These are phyloP conservation scores for Baudoinia panamericana DNA, from an alignment of 495 filamentous ascomycete genomes.

Conservation along the genomic window DNA sequence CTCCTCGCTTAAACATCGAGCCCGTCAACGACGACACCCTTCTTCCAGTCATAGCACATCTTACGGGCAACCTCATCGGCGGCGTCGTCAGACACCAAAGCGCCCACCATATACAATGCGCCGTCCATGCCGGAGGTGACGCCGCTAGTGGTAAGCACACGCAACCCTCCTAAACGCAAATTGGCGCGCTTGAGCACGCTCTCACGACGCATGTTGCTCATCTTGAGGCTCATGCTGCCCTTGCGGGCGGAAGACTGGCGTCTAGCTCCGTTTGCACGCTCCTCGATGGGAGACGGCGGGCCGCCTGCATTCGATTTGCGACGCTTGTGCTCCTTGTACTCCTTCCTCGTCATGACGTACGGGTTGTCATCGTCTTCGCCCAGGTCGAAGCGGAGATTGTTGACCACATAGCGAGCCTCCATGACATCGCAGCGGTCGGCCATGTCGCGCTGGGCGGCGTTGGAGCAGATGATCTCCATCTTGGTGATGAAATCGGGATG, in stretches of 20 bases:
- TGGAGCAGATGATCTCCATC: conserved; percentile 50
- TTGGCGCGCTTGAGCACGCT: conserved; percentile 52
- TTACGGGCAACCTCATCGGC: conserved; percentile 53
- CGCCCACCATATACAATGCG: conserved; percentile 61
- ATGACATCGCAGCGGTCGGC: too few species aligned
- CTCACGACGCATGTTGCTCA: conserved; percentile 50
- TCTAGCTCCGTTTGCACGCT: conserved; percentile 39
- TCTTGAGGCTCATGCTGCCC: conserved; percentile 58
- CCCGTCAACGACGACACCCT: conserved; percentile 55
- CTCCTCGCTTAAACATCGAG: conserved; percentile 48
- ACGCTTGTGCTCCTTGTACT: conserved; percentile 21
- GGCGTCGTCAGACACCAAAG: conserved; percentile 52
- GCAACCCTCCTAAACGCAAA: conserved; percentile 53
- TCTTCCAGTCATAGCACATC: conserved; percentile 61
- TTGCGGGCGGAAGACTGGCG: conserved; percentile 53
- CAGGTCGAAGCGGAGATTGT: conserved; percentile 64
- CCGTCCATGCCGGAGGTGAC: conserved; percentile 68
- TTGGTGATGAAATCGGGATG: conserved; percentile 33
- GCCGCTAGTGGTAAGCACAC: conserved; percentile 65
- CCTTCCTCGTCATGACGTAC: conserved; percentile 40
- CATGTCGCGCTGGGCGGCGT: too few species aligned
- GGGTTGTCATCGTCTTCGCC: conserved; percentile 61
- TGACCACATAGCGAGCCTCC: conserved; percentile 67
- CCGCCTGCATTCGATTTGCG: conserved; percentile 14
- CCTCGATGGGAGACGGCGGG: conserved; percentile 30